phyloP scores from a whole-genome alignment of 192 early-diverging fungal genomes.

The Paraglomus brasilianum region DNA sequence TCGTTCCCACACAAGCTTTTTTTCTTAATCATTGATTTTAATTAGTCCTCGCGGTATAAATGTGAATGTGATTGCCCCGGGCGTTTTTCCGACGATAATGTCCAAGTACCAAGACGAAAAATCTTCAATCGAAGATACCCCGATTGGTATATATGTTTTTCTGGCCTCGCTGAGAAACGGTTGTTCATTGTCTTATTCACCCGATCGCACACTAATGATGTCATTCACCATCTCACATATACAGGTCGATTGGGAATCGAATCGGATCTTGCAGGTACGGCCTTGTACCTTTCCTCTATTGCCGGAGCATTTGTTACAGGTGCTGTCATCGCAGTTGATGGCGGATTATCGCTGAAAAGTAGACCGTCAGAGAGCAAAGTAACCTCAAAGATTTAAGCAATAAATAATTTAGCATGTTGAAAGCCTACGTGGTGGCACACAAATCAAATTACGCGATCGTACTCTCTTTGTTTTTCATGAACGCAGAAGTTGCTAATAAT shows the following conservation, averaged over 20 bases:
- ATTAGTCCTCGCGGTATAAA: slow-evolving; percentile 53
- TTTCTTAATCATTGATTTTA: neutral
- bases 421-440: no score
- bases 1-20: no score
- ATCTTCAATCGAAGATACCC: no score
- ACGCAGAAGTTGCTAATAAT: no score
- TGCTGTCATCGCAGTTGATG: slow-evolving; percentile 80
- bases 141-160: no score
- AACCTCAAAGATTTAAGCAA: no score
- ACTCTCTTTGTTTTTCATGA: no score
- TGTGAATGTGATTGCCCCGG: slow-evolving; percentile 71
- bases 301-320: slow-evolving; percentile 85
- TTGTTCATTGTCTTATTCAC: no score
- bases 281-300: slow-evolving; percentile 71
- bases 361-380: neutral
- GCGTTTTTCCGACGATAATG: slow-evolving; percentile 77
- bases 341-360: slow-evolving; percentile 49
- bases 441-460: no score
- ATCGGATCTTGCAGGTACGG: slow-evolving; percentile 85
- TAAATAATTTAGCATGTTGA: no score
- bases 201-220: slow-evolving; percentile 33
- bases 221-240: slow-evolving; percentile 47
- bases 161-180: slow-evolving; percentile 47
- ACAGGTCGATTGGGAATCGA: slow-evolving; percentile 75
- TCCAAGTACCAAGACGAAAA: no score